phyloP scores from a whole-genome alignment of 257 asterid species.

The Solanum sitiens region DNA sequence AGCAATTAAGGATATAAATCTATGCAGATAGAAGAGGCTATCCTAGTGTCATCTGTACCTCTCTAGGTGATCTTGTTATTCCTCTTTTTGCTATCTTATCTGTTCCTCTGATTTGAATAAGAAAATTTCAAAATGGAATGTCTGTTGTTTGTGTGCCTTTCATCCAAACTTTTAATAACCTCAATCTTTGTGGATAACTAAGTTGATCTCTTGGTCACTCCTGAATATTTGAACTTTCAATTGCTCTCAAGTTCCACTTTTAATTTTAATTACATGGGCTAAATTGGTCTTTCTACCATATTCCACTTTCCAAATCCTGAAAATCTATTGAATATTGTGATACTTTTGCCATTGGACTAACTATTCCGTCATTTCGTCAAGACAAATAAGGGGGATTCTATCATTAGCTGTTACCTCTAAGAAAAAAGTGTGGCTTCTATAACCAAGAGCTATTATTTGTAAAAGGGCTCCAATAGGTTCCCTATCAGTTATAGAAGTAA shows the following conservation, averaged over 20 bases:
- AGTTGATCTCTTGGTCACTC: neutral
- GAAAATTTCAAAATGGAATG: neutral
- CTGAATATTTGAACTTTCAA: neutral
- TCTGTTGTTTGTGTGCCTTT: neutral
- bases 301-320: neutral
- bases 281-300: neutral
- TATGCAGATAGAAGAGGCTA: neutral
- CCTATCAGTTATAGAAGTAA: neutral
- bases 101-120: neutral
- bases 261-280: neutral
- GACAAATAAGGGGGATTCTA: neutral
- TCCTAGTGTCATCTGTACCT: neutral
- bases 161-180: neutral
- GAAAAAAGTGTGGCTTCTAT: neutral
- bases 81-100: neutral
- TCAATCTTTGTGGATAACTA: neutral
- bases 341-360: neutral
- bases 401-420: neutral
- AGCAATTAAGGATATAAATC: neutral
- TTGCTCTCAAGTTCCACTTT: neutral
- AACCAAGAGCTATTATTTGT: neutral
- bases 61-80: neutral
- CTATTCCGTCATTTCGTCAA: neutral
- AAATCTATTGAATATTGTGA: neutral
- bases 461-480: neutral